Evolutionary conservation across 176 grass and related monocot genomes (phyloP).

Genomic region (barley (Hordeum vulgare)): MorexV3_pseudomolecules_assembly NC_058518.1:497751249-497751748

Average conservation of each 20-base stretch:
- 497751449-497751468: background rate
- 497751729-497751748: background rate
- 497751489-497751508: background rate
- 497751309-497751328: slow-evolving; percentile 1
- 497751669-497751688: background rate
- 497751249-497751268: too few species aligned
- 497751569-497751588: too few species aligned
- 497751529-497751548: too few species aligned
- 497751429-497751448: background rate
- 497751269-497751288: too few species aligned
- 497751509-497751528: too few species aligned
- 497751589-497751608: background rate
- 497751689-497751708: background rate
- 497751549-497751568: background rate
- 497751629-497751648: background rate
- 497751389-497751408: slow-evolving; percentile 22
- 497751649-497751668: background rate
- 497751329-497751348: slow-evolving; percentile 27
- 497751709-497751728: background rate
- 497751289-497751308: too few species aligned
- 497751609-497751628: background rate
- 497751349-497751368: background rate
- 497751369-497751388: background rate
- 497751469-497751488: background rate
- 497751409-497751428: background rate